Base-by-base conservation (phyloP, 108 stramenopile species). In the Skeletonema tropicum region DNA sequence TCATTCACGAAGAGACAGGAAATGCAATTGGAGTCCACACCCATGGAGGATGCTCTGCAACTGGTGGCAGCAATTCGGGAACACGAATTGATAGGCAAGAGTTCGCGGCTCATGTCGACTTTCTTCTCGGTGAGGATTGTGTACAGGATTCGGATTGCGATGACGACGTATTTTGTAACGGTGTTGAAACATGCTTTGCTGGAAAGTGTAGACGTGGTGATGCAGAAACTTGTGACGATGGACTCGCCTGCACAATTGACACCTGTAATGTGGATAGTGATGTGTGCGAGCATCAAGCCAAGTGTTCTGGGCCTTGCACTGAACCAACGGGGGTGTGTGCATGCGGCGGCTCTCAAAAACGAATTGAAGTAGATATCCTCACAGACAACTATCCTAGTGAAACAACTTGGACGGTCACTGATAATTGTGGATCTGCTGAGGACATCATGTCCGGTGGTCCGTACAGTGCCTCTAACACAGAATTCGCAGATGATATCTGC, bases 1-100 rank as follows among this genome's bases (percentile, higher is more conserved):
- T 66, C 26, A 11, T 66, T 23, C 41, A 45, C 65, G 41, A 17
- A 23, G 42, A 66, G 30, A 49, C 46, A 7, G 65, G 65, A 23
- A 5, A 45, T 21, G 65, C 65, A 10, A 25, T 66, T 11, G 65
- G 65, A 15, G 48, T 66, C 65, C 65, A 66, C 41, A 66, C 42
- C n/a, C n/a, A n/a, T n/a, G n/a, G n/a, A n/a, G n/a, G n/a, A n/a
- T n/a, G n/a, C n/a, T n/a, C n/a, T n/a, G n/a, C 10, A 19, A n/a
- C 23, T 9, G 17, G 23, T 5, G 65, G 65, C 5, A 61, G 41
- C 41, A 42, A 42, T 14, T 2, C 0, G 8, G 41, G 41, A 42
- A 42, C 41, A 42, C 12, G 41, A 42, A 42, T 42, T 42, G 41
- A 42, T 42, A 4, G 1, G 14, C 14, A 13, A 42, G 14, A 42